A percentile compares a stretch with the other conserved stretches of the same genome.
Conservation (phyloP, 768 basidiomycete genomes). For the Tulasnella sp. region DNA sequence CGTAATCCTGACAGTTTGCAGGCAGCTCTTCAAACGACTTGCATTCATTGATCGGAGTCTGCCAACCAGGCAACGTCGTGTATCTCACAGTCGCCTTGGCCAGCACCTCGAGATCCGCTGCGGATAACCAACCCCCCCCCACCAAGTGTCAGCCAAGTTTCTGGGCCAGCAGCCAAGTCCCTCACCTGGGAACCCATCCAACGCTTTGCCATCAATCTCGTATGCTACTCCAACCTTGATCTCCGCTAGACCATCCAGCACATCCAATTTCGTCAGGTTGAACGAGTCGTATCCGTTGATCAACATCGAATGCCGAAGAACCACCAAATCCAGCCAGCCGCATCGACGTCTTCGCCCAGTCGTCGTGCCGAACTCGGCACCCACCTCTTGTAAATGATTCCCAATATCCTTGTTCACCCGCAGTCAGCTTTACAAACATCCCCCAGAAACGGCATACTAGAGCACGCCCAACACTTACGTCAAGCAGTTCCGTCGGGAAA, state of each 20-base stretch:
- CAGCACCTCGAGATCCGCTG: slow-evolving; percentile 80
- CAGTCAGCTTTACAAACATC: not conserved
- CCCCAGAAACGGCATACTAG: not conserved
- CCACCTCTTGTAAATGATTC: slow-evolving; percentile 85
- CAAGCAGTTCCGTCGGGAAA: slow-evolving; percentile 92
- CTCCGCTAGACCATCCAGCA: slow-evolving; percentile 75
- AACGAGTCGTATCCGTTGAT: slow-evolving; percentile 94
- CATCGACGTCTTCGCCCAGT: slow-evolving; percentile 89
- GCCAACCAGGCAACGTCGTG: slow-evolving; percentile 87
- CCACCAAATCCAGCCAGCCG: slow-evolving; percentile 96
- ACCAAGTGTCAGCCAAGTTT: not conserved
- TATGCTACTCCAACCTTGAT: slow-evolving; percentile 87
- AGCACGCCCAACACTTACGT: slow-evolving; percentile 39
- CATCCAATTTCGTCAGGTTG: slow-evolving; percentile 94
- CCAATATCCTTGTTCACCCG: slow-evolving; percentile 54
- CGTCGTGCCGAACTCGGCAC: slow-evolving; percentile 83
- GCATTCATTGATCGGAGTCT: slow-evolving; percentile 58
- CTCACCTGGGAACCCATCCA: slow-evolving; percentile 81
- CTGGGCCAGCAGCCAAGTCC: slow-evolving; percentile 21
- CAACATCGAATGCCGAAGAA: slow-evolving; percentile 81
- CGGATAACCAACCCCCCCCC: no score
- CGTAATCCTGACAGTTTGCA: slow-evolving; percentile 73
- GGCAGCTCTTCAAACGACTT: slow-evolving; percentile 69
- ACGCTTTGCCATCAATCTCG: slow-evolving; percentile 62
- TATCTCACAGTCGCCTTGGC: slow-evolving; percentile 77